Base-by-base conservation (phyloP, 495 filamentous ascomycete species). In the Hypoxylon fuscum region DNA sequence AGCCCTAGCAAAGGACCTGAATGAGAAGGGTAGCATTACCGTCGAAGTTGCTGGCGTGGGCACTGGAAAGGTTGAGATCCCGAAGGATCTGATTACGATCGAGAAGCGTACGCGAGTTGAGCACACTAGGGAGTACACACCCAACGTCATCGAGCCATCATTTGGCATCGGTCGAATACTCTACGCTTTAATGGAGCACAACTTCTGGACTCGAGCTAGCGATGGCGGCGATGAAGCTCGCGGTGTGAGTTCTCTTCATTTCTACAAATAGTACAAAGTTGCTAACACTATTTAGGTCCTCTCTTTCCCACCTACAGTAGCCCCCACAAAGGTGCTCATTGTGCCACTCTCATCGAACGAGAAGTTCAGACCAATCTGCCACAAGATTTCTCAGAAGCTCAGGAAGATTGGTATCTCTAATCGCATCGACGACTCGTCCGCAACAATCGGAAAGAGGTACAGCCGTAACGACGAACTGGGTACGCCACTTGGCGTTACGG, bases 271-370 rank as follows among this genome's bases (percentile, higher is more conserved):
- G 11, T 18, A 56, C 21, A 12, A 29, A 50, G 6, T 59, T 55
- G 27, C 69, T 74, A 58, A 76, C 34, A 23, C 3, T 41, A 12
- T 22, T 2, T 49, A 87, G 82, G 85, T 91, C 10, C 81, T 93
- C 47, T 92, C 90, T 3, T 90, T 93, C 81, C 88, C 87, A 12
- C 88, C 88, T 1, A 77, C 78, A 1, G 79, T 92, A 21, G 88
- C 90, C 5, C 90, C 90, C 1, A 91, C 87, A 17, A 92, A 92
- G 75, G 86, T 91, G 42, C 83, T 92, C 46, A 82, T 93, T 42
- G 88, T 90, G 2, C 89, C 90, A 11, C 79, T 93, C 20, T 89
- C 87, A 27, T 75, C 74, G 11, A 83, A 90, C 68, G 65, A 79
- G 31, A 77, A 78, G 43, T 92, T 92, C 71, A 75, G 74, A 40